Evolutionary conservation across 73 alveolate genomes (phyloP).

Genomic region (Tetrahymena malaccensis): DNA sequence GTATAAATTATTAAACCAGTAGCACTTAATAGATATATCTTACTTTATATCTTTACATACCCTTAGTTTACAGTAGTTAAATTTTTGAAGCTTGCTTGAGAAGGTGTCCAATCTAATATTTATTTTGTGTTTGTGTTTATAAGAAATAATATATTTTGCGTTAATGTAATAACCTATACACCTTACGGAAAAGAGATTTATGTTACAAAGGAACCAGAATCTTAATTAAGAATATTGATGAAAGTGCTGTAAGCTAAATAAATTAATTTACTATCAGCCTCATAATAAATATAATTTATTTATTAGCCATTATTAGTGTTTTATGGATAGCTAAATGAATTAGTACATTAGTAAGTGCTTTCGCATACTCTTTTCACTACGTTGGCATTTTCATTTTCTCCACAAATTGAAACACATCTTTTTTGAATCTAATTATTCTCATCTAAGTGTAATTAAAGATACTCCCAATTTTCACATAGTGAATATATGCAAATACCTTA

Average conservation of each 20-base stretch:
- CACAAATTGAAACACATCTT: not conserved
- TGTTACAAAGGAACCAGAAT: not conserved
- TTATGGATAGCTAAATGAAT: not conserved
- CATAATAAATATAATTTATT: not conserved
- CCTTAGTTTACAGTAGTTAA: not conserved
- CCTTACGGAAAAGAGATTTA: not conserved
- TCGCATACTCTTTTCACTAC: not conserved
- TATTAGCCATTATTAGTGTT: not conserved
- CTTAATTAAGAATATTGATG: not conserved
- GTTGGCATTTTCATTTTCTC: not conserved
- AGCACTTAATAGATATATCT: not conserved
- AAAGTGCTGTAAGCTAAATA: not conserved
- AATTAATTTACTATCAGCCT: not conserved
- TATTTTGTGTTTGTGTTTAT: not conserved
- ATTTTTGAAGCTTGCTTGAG: not conserved
- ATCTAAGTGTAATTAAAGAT: not conserved
- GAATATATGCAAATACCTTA: not conserved
- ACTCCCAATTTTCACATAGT: not conserved
- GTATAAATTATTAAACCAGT: not conserved
- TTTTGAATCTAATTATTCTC: not conserved
- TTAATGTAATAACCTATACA: not conserved
- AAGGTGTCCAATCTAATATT: not conserved
- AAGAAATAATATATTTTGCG: not conserved
- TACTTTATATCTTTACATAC: not conserved
- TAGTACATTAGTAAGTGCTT: not conserved